phyloP scores from a whole-genome alignment of 2,329 filamentous ascomycete species.

The Colletotrichum acutatum region DNA sequence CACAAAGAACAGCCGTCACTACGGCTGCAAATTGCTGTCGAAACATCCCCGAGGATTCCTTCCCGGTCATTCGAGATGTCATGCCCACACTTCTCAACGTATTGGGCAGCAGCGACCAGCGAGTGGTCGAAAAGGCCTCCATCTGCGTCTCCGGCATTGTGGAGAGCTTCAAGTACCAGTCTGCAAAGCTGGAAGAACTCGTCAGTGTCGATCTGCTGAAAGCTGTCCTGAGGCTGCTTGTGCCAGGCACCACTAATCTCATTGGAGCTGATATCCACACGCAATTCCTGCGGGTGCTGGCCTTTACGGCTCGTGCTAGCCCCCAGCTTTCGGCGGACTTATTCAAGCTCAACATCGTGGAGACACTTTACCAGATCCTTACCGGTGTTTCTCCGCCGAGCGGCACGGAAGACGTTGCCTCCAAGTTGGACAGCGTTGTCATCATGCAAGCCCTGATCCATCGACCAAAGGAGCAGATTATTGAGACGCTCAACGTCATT shows the following conservation, averaged over 20 bases:
- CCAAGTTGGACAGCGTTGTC: slow-evolving; percentile 93
- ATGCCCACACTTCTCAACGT: slow-evolving; percentile 97
- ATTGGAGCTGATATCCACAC: slow-evolving; percentile 96
- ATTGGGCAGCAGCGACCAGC: slow-evolving; percentile 90
- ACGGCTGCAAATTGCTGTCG: slow-evolving; percentile 98
- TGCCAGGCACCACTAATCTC: slow-evolving; percentile 94
- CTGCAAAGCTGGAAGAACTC: slow-evolving; percentile 89
- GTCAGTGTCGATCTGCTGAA: slow-evolving; percentile 88
- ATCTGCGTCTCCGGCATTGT: slow-evolving; percentile 95
- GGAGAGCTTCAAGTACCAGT: slow-evolving; percentile 93
- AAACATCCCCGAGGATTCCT: slow-evolving; percentile 94
- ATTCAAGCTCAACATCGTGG: slow-evolving; percentile 95
- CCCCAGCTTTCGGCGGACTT: slow-evolving; percentile 88
- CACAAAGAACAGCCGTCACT: slow-evolving; percentile 94
- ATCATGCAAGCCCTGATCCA: slow-evolving; percentile 99
- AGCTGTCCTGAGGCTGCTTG: slow-evolving; percentile 85
- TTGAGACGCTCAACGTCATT: slow-evolving; percentile 96
- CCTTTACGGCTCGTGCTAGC: slow-evolving; percentile 90
- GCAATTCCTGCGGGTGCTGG: slow-evolving; percentile 91
- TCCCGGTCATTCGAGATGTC: slow-evolving; percentile 89
- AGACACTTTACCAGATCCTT: slow-evolving; percentile 96
- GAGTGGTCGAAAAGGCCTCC: slow-evolving; percentile 96
- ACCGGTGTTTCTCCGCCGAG: slow-evolving; percentile 93
- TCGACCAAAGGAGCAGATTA: slow-evolving; percentile 93
- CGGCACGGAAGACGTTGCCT: slow-evolving; percentile 80